These are phyloP conservation scores for Hammondia hammondi DNA, from an alignment of 169 alveolate genomes.

Conservation along the genomic window DNA sequence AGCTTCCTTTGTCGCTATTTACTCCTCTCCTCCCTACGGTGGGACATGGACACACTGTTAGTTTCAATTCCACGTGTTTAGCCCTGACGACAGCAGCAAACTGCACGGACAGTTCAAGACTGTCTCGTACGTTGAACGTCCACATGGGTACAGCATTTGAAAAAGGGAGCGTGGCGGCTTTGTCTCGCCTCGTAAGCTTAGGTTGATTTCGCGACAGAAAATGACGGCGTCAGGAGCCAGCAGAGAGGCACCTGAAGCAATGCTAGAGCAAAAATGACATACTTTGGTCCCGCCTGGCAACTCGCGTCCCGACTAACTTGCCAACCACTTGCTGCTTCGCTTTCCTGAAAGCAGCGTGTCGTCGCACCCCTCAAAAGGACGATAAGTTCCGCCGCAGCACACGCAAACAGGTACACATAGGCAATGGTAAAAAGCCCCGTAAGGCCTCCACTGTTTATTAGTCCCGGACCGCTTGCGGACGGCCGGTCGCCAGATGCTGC, in stretches of 20 bases:
- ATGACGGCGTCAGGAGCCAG: slow-evolving; percentile 40
- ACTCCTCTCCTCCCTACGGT: too few species aligned
- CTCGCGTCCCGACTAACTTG: slow-evolving; percentile 18
- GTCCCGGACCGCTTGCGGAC: not conserved
- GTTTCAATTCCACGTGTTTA: too few species aligned
- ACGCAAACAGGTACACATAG: slow-evolving; percentile 3
- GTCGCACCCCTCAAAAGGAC: not conserved
- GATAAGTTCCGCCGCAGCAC: slow-evolving; percentile 48
- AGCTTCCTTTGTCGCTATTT: too few species aligned
- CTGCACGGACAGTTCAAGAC: too few species aligned
- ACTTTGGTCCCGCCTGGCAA: slow-evolving; percentile 22
- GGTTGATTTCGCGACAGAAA: not conserved
- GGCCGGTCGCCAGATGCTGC: not conserved
- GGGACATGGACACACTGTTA: too few species aligned
- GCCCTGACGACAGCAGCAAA: too few species aligned
- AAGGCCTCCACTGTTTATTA: not conserved
- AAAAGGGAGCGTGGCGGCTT: too few species aligned
- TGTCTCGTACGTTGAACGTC: too few species aligned
- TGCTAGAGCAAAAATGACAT: not conserved
- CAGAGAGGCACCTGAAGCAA: slow-evolving; percentile 34
- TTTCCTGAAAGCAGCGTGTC: not conserved
- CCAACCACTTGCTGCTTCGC: not conserved
- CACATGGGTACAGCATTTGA: too few species aligned
- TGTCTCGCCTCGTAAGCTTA: not conserved
- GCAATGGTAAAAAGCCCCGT: not conserved